Conservation (phyloP, 805 yeast genomes). For the Candida hispaniensis region DNA sequence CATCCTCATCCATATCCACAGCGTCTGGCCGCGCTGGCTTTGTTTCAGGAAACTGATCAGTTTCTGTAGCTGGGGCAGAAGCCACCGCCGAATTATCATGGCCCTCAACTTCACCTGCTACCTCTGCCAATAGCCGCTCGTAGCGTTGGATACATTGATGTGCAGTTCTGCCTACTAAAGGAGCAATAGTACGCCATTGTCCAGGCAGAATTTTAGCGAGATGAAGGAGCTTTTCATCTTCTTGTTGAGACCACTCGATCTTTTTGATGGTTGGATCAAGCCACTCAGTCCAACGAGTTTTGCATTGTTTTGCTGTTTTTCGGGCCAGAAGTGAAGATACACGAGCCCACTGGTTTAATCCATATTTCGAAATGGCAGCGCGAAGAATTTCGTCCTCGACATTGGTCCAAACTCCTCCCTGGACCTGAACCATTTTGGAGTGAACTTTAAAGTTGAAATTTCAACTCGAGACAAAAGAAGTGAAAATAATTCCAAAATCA, state of each 20-base stretch:
- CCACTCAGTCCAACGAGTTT: conserved; percentile 87
- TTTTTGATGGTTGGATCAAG: conserved; percentile 62
- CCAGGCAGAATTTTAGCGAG: conserved; percentile 69
- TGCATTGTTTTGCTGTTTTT: conserved; percentile 85
- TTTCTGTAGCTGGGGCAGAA: conserved; percentile 35
- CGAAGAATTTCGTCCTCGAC: conserved; percentile 73
- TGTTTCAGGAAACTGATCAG: conserved; percentile 60
- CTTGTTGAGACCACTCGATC: conserved; percentile 58
- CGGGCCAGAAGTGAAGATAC: conserved; percentile 76
- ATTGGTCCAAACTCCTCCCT: conserved; percentile 88
- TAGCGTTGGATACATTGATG: conserved; percentile 79
- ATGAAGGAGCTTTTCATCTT: conserved; percentile 60
- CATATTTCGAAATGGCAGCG: conserved; percentile 89
- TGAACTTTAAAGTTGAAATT: too few species aligned
- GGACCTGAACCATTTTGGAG: conserved; percentile 32
- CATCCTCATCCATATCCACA: conserved; percentile 74
- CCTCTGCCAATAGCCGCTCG: conserved; percentile 54
- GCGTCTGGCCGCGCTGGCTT: conserved; percentile 75
- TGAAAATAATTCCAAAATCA: too few species aligned
- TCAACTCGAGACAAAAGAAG: too few species aligned
- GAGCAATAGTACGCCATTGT: conserved; percentile 91
- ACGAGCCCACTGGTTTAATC: conserved; percentile 88
- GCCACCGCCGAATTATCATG: conserved; percentile 27
- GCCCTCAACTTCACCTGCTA: conserved; percentile 30
- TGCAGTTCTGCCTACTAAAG: conserved; percentile 72